Evolutionary conservation across 2,329 filamentous ascomycete genomes (phyloP).

Genomic region (Chlorencoelia australis): DNA sequence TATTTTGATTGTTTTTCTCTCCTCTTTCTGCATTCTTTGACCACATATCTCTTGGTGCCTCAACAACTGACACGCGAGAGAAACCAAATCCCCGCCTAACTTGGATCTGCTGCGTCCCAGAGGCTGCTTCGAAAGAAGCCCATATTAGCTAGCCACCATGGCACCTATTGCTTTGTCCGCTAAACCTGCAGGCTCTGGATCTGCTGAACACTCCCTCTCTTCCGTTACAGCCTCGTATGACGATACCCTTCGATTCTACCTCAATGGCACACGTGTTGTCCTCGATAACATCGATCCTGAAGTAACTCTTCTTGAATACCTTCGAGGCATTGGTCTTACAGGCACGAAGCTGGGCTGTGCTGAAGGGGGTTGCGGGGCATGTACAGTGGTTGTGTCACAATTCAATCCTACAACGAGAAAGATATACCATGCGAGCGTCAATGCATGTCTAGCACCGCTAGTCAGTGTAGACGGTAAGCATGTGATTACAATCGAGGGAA

Average conservation of each 20-base stretch:
- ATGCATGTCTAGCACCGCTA: constrained; percentile 87
- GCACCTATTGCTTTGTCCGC: constrained; percentile 46
- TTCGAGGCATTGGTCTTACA: constrained; percentile 84
- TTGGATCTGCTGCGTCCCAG: no score
- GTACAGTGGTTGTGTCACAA: constrained; percentile 90
- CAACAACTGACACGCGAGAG: no score
- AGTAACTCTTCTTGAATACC: constrained; percentile 82
- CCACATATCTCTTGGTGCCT: no score
- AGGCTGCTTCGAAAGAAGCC: no score
- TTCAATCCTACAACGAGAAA: constrained; percentile 75
- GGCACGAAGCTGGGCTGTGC: constrained; percentile 95
- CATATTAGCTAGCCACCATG: constrained; percentile 34
- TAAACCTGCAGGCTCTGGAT: constrained; percentile 26
- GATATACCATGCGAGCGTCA: constrained; percentile 94
- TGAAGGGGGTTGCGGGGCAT: constrained; percentile 93
- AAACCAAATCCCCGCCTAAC: no score
- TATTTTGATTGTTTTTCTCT: no score
- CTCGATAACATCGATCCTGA: constrained; percentile 86
- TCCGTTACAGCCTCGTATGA: constrained; percentile 68
- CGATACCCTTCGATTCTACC: constrained; percentile 82
- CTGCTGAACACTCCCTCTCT: constrained; percentile 34
- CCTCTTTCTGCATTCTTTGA: no score
- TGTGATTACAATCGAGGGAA: constrained; percentile 94
- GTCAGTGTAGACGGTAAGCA: constrained; percentile 95
- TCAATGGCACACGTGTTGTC: constrained; percentile 85